These are phyloP conservation scores for Paramecium octaurelia DNA, from an alignment of 73 alveolate species.

Conservation along the genomic window DNA sequence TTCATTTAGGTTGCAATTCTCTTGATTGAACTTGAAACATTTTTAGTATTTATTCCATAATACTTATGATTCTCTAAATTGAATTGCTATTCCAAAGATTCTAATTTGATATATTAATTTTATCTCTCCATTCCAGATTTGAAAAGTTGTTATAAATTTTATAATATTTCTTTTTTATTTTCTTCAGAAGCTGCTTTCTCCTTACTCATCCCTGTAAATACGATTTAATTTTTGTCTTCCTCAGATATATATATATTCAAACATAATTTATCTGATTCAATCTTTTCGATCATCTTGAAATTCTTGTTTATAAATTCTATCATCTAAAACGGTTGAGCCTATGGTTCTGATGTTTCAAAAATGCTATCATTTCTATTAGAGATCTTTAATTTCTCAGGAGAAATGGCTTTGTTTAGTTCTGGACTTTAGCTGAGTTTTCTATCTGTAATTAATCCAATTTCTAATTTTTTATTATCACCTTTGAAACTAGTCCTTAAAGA, in stretches of 20 bases:
- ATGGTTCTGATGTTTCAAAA: not conserved
- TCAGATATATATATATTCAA: constrained; percentile 15
- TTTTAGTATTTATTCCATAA: not conserved
- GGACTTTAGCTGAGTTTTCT: not conserved
- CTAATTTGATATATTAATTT: not conserved
- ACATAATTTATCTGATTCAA: constrained; percentile 21
- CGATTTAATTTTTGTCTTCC: not conserved
- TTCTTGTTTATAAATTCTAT: not conserved
- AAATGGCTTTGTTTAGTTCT: not conserved
- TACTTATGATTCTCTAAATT: not conserved
- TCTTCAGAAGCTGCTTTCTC: not conserved
- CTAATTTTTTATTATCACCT: not conserved
- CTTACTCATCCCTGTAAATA: constrained; percentile 43
- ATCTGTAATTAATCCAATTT: constrained; percentile 31
- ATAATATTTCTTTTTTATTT: not conserved
- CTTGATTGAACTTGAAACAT: not conserved
- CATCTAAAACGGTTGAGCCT: not conserved
- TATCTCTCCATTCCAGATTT: not conserved
- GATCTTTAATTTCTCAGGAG: not conserved
- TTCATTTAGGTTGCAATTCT: not conserved
- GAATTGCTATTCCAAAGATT: not conserved
- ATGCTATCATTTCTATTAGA: not conserved
- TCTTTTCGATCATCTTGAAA: not conserved
- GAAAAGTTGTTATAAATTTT: constrained; percentile 1
- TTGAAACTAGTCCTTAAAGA: not conserved